Evolutionary conservation across 257 asterid species (phyloP).

Genomic region (Lantana camara): DNA sequence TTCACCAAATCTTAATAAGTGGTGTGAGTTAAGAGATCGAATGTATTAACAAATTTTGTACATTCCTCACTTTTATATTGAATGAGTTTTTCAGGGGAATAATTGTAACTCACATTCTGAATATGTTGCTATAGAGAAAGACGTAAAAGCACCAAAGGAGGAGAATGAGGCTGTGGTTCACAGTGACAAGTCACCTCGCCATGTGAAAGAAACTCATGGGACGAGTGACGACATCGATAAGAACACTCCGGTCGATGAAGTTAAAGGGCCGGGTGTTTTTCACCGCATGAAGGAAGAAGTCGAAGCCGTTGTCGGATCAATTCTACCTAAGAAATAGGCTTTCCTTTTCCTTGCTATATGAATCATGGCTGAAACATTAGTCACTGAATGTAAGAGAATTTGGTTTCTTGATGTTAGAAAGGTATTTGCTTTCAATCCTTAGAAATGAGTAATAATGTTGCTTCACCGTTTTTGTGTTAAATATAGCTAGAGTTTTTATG

Average conservation of each 20-base stretch:
- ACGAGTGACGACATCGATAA: slow-evolving; percentile 63
- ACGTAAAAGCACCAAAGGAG: slow-evolving; percentile 42
- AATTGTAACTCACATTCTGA: slow-evolving; percentile 16
- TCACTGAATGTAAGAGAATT: no score
- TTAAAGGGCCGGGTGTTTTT: slow-evolving; percentile 73
- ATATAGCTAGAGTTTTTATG: no score
- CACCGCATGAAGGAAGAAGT: slow-evolving; percentile 83
- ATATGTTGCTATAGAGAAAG: slow-evolving; percentile 32
- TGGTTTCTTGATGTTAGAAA: no score
- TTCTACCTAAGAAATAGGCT: slow-evolving; percentile 55
- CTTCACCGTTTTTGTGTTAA: no score
- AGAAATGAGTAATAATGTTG: no score
- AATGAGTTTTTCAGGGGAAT: slow-evolving; percentile 2
- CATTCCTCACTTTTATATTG: background rate
- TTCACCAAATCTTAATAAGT: no score
- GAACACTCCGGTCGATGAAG: slow-evolving; percentile 63
- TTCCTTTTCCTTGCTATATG: background rate
- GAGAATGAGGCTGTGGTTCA: slow-evolving; percentile 33
- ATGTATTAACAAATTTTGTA: no score
- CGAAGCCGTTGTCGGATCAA: slow-evolving; percentile 69
- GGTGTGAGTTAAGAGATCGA: no score
- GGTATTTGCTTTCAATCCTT: no score
- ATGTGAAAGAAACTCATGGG: slow-evolving; percentile 84
- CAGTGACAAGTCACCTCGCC: slow-evolving; percentile 40
- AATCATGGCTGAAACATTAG: no score